Conservation (phyloP, 2,329 filamentous ascomycete species). For the Akanthomyces lecanii region DNA sequence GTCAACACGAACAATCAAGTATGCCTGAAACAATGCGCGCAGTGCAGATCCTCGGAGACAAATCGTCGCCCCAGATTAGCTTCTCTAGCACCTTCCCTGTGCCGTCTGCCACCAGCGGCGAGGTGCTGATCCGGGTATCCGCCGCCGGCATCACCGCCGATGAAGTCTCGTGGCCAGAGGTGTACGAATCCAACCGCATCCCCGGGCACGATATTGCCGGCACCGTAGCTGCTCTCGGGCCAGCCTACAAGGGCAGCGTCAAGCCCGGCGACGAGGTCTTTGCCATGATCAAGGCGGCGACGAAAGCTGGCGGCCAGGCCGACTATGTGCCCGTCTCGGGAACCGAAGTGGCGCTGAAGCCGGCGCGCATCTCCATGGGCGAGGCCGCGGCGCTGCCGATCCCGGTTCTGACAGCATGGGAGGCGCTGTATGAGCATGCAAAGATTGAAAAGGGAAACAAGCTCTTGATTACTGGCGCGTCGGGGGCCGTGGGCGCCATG, state of each 20-base stretch:
- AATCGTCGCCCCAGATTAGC: slow-evolving; percentile 19
- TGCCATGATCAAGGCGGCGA: slow-evolving; percentile 25
- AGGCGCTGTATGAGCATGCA: slow-evolving; percentile 24
- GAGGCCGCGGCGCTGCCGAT: slow-evolving; percentile 30
- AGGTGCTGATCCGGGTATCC: slow-evolving; percentile 30
- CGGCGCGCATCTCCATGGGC: slow-evolving; percentile 21
- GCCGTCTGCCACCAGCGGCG: slow-evolving; percentile 11
- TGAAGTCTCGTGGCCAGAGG: slow-evolving; percentile 32
- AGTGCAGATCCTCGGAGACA: slow-evolving; percentile 29
- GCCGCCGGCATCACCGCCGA: slow-evolving; percentile 33
- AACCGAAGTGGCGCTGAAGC: slow-evolving; percentile 23
- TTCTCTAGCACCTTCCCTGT: slow-evolving; percentile 19
- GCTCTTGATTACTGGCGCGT: slow-evolving; percentile 29
- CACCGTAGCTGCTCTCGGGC: slow-evolving; percentile 25
- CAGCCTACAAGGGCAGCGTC: slow-evolving; percentile 22
- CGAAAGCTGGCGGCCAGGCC: slow-evolving; percentile 25
- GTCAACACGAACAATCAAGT: neutral
- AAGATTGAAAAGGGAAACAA: slow-evolving; percentile 16
- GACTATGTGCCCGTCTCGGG: slow-evolving; percentile 25
- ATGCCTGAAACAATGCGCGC: slow-evolving; percentile 29
- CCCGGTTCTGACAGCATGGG: slow-evolving; percentile 29
- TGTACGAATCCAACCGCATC: slow-evolving; percentile 28
- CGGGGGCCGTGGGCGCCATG: slow-evolving; percentile 28
- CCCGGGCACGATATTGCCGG: slow-evolving; percentile 36
- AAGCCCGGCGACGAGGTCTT: slow-evolving; percentile 24